Evolutionary conservation across 2,329 filamentous ascomycete species (phyloP).

Genomic region (Fusarium brevicatenulatum): DNA sequence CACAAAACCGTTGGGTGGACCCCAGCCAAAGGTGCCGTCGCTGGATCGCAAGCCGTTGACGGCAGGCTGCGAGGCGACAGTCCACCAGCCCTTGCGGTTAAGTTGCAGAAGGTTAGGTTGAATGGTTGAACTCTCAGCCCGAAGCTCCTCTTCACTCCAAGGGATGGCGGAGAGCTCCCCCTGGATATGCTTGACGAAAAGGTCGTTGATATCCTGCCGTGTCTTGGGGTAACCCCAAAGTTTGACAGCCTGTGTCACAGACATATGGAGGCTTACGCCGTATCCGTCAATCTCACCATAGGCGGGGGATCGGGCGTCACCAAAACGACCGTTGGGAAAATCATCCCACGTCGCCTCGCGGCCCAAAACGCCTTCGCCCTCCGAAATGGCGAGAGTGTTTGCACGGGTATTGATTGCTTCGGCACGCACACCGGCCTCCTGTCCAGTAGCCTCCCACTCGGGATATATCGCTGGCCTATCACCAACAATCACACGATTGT

Average conservation of each 20-base stretch:
- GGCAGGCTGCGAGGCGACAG: conserved; percentile 92
- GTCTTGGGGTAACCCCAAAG: conserved; percentile 86
- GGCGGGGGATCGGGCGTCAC: conserved; percentile 89
- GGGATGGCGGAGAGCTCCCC: conserved; percentile 85
- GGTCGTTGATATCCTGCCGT: conserved; percentile 75
- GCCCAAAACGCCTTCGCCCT: conserved; percentile 88
- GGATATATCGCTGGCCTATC: conserved; percentile 67
- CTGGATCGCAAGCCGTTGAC: conserved; percentile 85
- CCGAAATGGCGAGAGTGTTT: conserved; percentile 91
- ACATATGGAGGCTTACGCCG: conserved; percentile 93
- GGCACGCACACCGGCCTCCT: conserved; percentile 80
- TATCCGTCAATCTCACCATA: conserved; percentile 99
- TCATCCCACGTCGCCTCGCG: conserved; percentile 99
- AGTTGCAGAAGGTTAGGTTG: conserved; percentile 77
- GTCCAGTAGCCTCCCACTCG: conserved; percentile 77
- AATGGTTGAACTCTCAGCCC: conserved; percentile 86
- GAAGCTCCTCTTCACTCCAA: conserved; percentile 91
- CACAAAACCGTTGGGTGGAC: conserved; percentile 89
- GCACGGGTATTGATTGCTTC: conserved; percentile 80
- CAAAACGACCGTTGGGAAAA: conserved; percentile 95
- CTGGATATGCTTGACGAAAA: conserved; percentile 84
- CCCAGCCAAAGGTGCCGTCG: conserved; percentile 90
- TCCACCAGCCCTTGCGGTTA: conserved; percentile 92
- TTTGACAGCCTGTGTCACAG: conserved; percentile 81
- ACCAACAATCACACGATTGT: conserved; percentile 87